Evolutionary conservation across 2,329 filamentous ascomycete species (phyloP).

Genomic region (Aureobasidium leucospermi): DNA sequence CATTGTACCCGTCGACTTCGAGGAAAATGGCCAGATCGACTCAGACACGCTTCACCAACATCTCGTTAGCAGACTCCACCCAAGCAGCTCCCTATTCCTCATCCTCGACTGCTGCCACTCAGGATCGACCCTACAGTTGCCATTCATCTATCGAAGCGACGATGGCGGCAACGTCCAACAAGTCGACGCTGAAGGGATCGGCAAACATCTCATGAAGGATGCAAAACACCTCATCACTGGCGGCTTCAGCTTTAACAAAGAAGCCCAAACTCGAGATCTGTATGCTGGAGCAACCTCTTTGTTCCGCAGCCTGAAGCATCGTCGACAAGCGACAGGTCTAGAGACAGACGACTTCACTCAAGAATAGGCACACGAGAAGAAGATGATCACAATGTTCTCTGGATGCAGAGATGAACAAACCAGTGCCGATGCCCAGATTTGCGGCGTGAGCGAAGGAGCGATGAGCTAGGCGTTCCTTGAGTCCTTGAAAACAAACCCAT

Average conservation of each 20-base stretch:
- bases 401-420: slow-evolving; percentile 48
- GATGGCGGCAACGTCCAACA: slow-evolving; percentile 49
- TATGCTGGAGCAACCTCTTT: slow-evolving; percentile 48
- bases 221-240: slow-evolving; percentile 45
- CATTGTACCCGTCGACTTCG: slow-evolving; percentile 9
- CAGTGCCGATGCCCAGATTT: slow-evolving; percentile 39
- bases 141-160: slow-evolving; percentile 51
- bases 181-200: slow-evolving; percentile 48
- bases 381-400: slow-evolving; percentile 45
- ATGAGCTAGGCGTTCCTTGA: slow-evolving; percentile 45
- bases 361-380: slow-evolving; percentile 37
- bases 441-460: slow-evolving; percentile 34
- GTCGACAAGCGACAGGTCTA: slow-evolving; percentile 26
- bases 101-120: slow-evolving; percentile 58
- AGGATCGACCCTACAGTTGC: slow-evolving; percentile 52
- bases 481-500: slow-evolving; percentile 31
- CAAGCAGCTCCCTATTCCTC: slow-evolving; percentile 46
- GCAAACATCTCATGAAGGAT: slow-evolving; percentile 43
- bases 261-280: slow-evolving; percentile 44
- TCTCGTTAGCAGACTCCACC: slow-evolving; percentile 45
- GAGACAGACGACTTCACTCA: slow-evolving; percentile 32
- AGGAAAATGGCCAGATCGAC: slow-evolving; percentile 45
- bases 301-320: slow-evolving; percentile 45
- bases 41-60: slow-evolving; percentile 46
- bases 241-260: slow-evolving; percentile 39